phyloP scores from a whole-genome alignment of 257 asterid genomes.

The Plectranthus barbatus region DNA sequence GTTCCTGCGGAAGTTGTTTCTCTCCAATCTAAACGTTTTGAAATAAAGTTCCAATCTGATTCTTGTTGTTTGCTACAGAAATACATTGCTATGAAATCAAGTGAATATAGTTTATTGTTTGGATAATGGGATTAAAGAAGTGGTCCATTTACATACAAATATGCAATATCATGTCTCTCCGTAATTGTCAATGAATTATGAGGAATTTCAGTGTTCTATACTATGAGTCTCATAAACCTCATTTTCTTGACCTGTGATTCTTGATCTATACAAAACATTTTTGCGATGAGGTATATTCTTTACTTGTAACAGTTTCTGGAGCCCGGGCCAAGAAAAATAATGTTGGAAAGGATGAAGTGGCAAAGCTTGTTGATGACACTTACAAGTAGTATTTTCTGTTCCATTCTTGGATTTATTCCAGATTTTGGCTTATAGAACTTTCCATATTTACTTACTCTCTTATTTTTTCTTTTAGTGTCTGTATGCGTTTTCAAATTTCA shows the following conservation, averaged over 20 bases:
- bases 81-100: not conserved
- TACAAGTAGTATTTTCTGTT: constrained; percentile 47
- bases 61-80: not conserved
- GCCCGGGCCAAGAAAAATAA: constrained; percentile 66
- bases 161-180: not conserved
- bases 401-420: not conserved
- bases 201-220: not conserved
- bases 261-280: not conserved
- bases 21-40: not conserved
- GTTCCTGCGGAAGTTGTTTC: not conserved
- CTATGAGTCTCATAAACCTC: not conserved
- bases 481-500: constrained; percentile 10
- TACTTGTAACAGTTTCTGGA: constrained; percentile 50
- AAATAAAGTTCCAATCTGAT: not conserved
- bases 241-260: not conserved
- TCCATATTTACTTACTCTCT: not conserved
- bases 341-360: constrained; percentile 68
- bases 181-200: not conserved
- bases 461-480: not conserved
- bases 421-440: not conserved
- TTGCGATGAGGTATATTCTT: constrained; percentile 4
- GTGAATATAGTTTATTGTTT: not conserved
- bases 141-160: not conserved
- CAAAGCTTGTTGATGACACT: constrained; percentile 80
- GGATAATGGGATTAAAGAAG: not conserved